Conservation (phyloP, 2,329 filamentous ascomycete genomes). For the Aspergillus ustus region DNA sequence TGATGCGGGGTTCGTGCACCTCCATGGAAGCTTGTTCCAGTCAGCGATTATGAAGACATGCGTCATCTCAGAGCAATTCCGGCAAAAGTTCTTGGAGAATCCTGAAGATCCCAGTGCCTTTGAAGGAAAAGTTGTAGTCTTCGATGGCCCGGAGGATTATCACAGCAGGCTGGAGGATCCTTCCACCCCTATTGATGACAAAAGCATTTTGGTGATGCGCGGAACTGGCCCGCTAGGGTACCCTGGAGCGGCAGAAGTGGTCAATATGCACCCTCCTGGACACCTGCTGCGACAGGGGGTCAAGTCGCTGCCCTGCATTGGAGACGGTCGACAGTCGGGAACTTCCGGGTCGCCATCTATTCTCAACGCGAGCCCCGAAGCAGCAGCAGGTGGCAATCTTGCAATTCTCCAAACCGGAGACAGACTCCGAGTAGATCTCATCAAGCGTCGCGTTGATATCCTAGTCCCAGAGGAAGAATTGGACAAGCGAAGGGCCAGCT, state of each 20-base stretch:
- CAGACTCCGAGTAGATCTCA: conserved; percentile 55
- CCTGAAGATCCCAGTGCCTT: conserved; percentile 55
- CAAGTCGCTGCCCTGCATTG: conserved; percentile 55
- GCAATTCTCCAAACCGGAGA: conserved; percentile 58
- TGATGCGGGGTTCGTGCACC: conserved; percentile 58
- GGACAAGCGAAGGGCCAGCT: conserved; percentile 40
- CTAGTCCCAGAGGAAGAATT: conserved; percentile 51
- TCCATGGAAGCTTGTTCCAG: conserved; percentile 54
- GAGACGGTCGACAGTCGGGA: conserved; percentile 60
- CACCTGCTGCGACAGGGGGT: conserved; percentile 53
- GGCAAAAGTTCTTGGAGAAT: conserved; percentile 51
- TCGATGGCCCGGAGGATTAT: conserved; percentile 58
- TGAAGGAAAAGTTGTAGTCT: conserved; percentile 53
- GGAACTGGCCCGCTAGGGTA: conserved; percentile 56
- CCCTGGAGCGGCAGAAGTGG: conserved; percentile 57
- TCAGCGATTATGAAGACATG: conserved; percentile 61
- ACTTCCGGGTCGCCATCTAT: conserved; percentile 61
- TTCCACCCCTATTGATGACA: conserved; percentile 43
- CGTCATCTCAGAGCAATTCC: conserved; percentile 54
- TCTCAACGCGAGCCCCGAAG: conserved; percentile 61
- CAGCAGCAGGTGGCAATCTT: conserved; percentile 59
- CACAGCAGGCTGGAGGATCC: conserved; percentile 49
- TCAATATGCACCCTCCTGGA: conserved; percentile 57
- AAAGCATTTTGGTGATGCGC: conserved; percentile 55
- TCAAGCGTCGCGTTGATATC: conserved; percentile 55